A percentile compares a stretch with the other conserved stretches of the same genome.
Conservation (phyloP, 2,329 filamentous ascomycete genomes). For the Curvularia spicifera region DNA sequence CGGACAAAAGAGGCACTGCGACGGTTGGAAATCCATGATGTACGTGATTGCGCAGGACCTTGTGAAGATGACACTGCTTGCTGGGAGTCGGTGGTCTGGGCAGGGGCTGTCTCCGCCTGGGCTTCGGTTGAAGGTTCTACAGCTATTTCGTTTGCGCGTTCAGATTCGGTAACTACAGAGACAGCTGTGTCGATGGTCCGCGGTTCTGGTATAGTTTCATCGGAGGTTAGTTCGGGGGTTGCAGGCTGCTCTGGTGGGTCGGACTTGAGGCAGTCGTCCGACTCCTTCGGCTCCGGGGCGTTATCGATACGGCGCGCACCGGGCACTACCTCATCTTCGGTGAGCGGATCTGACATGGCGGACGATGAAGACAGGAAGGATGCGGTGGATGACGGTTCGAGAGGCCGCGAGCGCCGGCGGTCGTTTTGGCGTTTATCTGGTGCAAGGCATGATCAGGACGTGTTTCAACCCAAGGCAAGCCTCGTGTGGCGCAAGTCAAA, state of each 20-base stretch:
- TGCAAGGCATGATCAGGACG: conserved; percentile 14
- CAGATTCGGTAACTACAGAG: conserved; percentile 23
- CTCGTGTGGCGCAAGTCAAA: neutral
- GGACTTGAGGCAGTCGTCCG: conserved; percentile 26
- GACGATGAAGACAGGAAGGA: conserved; percentile 47
- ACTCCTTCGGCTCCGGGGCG: conserved; percentile 24
- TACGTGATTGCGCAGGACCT: conserved; percentile 38
- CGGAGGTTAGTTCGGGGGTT: conserved; percentile 31
- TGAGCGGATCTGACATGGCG: conserved; percentile 45
- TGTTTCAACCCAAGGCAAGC: conserved; percentile 9
- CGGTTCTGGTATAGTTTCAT: conserved; percentile 26
- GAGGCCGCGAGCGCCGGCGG: conserved; percentile 82
- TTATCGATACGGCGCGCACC: conserved; percentile 30
- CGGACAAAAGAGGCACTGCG: conserved; percentile 53
- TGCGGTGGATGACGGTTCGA: conserved; percentile 53
- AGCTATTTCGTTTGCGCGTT: conserved; percentile 26
- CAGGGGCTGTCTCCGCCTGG: conserved; percentile 31
- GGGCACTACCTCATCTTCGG: conserved; percentile 37
- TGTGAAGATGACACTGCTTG: conserved; percentile 42
- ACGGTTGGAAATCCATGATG: conserved; percentile 55
- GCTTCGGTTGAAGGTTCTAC: conserved; percentile 33
- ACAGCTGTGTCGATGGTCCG: conserved; percentile 19
- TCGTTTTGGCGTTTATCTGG: conserved; percentile 79
- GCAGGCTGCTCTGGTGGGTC: conserved; percentile 29
- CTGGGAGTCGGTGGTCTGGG: conserved; percentile 42